Evolutionary conservation across 129 eudicot species (phyloP).

Genomic region (Calendula officinalis): DNA sequence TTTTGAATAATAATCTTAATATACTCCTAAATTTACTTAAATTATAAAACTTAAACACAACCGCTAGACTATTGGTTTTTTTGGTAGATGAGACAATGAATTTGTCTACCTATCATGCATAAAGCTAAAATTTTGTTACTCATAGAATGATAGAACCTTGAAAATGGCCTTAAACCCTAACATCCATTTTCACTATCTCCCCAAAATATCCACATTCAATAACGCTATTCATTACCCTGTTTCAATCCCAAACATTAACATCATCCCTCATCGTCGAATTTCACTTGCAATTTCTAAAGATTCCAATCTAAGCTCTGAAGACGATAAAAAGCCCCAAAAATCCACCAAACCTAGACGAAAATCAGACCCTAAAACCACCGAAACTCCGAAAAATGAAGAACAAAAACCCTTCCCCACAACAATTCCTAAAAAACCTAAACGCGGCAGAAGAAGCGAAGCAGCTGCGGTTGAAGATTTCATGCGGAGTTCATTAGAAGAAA

Average conservation of each 20-base stretch:
- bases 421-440: slow-evolving; percentile 72
- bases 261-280: slow-evolving; percentile 16
- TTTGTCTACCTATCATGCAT: not conserved
- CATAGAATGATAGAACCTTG: slow-evolving; percentile 11
- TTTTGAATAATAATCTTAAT: too few relatives aligned
- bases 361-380: slow-evolving; percentile 3
- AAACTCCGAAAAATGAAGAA: slow-evolving; percentile 36
- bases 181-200: slow-evolving; percentile 24
- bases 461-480: slow-evolving; percentile 86
- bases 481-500: slow-evolving; percentile 59
- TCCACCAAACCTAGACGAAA: slow-evolving; percentile 21
- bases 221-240: slow-evolving; percentile 12
- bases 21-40: too few relatives aligned
- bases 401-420: slow-evolving; percentile 36
- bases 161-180: slow-evolving; percentile 36
- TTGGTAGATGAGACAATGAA: too few relatives aligned
- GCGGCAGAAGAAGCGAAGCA: slow-evolving; percentile 84
- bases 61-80: too few relatives aligned
- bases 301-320: slow-evolving; percentile 23
- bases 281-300: slow-evolving; percentile 34
- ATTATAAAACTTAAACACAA: too few relatives aligned
- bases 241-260: slow-evolving; percentile 20
- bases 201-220: slow-evolving; percentile 18
- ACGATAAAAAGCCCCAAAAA: slow-evolving; percentile 24
- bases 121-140: not conserved